These are phyloP conservation scores for Gamsiella multidivaricata DNA, from an alignment of 192 early-diverging fungal genomes.

Conservation along the genomic window DNA sequence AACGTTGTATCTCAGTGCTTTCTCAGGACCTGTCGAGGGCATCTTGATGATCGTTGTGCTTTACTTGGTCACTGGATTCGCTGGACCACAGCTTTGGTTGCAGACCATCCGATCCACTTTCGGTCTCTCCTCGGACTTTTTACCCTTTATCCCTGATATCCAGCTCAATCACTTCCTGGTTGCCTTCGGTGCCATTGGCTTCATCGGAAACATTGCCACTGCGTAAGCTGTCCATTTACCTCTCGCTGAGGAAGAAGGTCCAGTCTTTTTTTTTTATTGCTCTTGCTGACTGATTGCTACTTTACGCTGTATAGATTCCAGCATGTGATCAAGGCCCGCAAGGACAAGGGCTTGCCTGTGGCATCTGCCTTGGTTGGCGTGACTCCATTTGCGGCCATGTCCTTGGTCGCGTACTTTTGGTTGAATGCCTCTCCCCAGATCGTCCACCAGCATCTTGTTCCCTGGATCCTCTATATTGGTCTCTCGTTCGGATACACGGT, in stretches of 20 bases:
- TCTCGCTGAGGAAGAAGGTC: too few species aligned
- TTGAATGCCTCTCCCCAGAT: slow-evolving; percentile 73
- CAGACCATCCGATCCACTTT: slow-evolving; percentile 33
- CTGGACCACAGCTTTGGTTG: slow-evolving; percentile 60
- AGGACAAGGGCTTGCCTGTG: slow-evolving; percentile 66
- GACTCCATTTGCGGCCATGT: slow-evolving; percentile 69
- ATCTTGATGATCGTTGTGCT: slow-evolving; percentile 75
- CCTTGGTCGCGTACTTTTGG: slow-evolving; percentile 70
- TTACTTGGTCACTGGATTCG: slow-evolving; percentile 68
- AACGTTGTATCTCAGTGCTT: slow-evolving; percentile 82
- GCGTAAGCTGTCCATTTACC: slow-evolving; percentile 56
- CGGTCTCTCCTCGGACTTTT: slow-evolving; percentile 40
- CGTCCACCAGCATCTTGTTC: slow-evolving; percentile 72
- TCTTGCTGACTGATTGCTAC: background rate
- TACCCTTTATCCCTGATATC: slow-evolving; percentile 53
- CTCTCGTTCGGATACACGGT: slow-evolving; percentile 86
- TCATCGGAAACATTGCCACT: slow-evolving; percentile 65
- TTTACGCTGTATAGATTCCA: slow-evolving; percentile 52
- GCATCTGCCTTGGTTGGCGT: slow-evolving; percentile 68
- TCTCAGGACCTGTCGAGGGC: slow-evolving; percentile 94
- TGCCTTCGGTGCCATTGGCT: slow-evolving; percentile 56
- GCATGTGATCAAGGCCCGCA: slow-evolving; percentile 70
- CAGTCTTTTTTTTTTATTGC: background rate
- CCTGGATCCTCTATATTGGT: slow-evolving; percentile 75
- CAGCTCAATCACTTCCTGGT: slow-evolving; percentile 68